Evolutionary conservation across 1,284 basidiomycete species (phyloP), one percentile per base, ranked within the genome.

Genomic region (Tylopilus sp.): DNA sequence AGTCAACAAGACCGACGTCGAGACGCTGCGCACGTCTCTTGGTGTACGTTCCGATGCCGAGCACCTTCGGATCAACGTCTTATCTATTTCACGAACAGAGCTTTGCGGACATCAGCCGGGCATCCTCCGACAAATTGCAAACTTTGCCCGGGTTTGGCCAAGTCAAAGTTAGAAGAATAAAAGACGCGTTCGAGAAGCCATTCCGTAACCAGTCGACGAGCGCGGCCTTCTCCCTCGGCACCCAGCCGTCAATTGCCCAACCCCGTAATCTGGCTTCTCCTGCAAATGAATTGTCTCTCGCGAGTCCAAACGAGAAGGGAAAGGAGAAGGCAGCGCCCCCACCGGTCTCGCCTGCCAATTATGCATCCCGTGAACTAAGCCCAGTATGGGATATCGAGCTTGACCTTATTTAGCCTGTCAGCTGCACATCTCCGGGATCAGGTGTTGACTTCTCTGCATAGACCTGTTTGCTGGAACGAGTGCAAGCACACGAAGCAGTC

Each of bases 1-100:
- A 58, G 88, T 99, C 49, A 99, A 99, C 72, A 97, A 96, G 74
- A 98, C 96, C 0, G 97, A 99, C 62, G 93, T 96, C 1, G 84
- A 94, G 67, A 97, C 95, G 1, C 72, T 99, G 23, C 79, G 89
- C n/a, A 86, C 88, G 0, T 86, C 90, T n/a, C 88, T 96, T 61
- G 94, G 94, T 16, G 94, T 97, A 71, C 55, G 87, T 75, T 35
- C 7, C n/a, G 38, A 30, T 46, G 21, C 6, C 11, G 23, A 18
- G 23, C 18, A 21, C 30, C 35, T 6, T 52, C 36, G 6, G 25
- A 37, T 46, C 43, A 38, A 16, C 12, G 16, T 37, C 49, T 51
- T 36, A 59, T 41, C 50, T 44, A 31, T 37, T 8, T 25, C 39
- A 34, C 13, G n/a, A 18, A 4, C 25, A 95, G 94, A 92, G 89